These are phyloP conservation scores for Suillus alpinus DNA, from an alignment of 768 basidiomycete genomes.

Conservation along the genomic window DNA sequence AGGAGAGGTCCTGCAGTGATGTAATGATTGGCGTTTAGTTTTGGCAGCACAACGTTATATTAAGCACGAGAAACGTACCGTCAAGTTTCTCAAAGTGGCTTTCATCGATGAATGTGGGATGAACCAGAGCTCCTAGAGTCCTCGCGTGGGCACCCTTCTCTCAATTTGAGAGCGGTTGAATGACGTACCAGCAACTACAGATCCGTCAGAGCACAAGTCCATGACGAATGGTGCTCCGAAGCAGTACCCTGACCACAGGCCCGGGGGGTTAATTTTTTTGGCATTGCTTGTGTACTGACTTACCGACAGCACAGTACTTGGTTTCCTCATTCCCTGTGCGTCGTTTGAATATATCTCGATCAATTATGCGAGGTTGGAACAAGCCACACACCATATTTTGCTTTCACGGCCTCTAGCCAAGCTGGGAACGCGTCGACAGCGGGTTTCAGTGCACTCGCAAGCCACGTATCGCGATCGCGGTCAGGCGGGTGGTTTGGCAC, in stretches of 20 bases:
- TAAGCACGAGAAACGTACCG: constrained; percentile 30
- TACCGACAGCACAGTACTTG: constrained; percentile 43
- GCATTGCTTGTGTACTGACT: constrained; percentile 9
- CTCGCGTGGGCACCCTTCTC: background rate
- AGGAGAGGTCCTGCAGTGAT: constrained; percentile 14
- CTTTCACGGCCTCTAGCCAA: constrained; percentile 50
- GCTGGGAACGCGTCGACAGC: constrained; percentile 40
- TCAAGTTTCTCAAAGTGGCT: constrained; percentile 47
- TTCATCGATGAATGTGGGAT: constrained; percentile 50
- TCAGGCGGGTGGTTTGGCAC: constrained; percentile 34
- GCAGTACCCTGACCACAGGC: constrained; percentile 46
- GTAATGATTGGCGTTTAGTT: background rate
- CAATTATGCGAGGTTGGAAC: background rate
- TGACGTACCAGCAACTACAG: constrained; percentile 42
- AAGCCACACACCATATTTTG: constrained; percentile 40
- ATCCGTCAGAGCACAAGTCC: constrained; percentile 41
- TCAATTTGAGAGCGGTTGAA: background rate
- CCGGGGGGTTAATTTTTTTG: background rate
- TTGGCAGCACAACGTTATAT: background rate
- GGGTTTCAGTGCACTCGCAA: constrained; percentile 23
- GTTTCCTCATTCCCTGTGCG: constrained; percentile 23
- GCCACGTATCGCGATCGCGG: constrained; percentile 39
- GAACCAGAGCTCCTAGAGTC: constrained; percentile 43
- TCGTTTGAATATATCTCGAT: constrained; percentile 17
- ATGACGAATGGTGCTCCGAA: constrained; percentile 52